A percentile compares a stretch with the other conserved stretches of the same genome.
These are phyloP conservation scores for Aaosphaeria pasadenensis DNA, from an alignment of 2,329 filamentous ascomycete genomes.

Conservation along the genomic window DNA sequence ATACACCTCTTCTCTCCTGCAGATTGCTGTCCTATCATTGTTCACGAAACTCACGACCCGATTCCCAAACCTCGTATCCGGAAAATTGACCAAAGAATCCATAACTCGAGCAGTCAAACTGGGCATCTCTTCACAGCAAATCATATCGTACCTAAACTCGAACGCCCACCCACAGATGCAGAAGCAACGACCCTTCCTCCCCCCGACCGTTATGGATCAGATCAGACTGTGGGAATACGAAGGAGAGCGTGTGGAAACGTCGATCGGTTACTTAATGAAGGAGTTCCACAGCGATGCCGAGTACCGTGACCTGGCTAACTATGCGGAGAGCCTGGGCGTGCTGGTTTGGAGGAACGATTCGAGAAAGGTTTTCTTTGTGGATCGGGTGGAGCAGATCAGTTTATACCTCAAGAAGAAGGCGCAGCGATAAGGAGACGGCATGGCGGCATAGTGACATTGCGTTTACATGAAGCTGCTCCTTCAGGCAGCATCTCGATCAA, in stretches of 20 bases:
- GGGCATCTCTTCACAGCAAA: slow-evolving; percentile 93
- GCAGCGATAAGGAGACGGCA: neutral
- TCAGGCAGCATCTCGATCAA: too few species aligned
- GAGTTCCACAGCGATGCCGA: slow-evolving; percentile 74
- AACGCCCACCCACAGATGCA: slow-evolving; percentile 96
- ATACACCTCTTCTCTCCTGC: slow-evolving; percentile 89
- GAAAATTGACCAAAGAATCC: slow-evolving; percentile 83
- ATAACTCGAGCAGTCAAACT: slow-evolving; percentile 82
- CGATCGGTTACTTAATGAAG: slow-evolving; percentile 80
- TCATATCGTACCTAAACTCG: slow-evolving; percentile 86
- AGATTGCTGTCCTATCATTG: slow-evolving; percentile 89
- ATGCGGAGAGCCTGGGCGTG: slow-evolving; percentile 89
- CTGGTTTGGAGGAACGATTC: slow-evolving; percentile 80
- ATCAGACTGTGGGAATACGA: slow-evolving; percentile 97
- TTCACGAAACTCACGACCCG: slow-evolving; percentile 86
- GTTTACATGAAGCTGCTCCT: too few species aligned
- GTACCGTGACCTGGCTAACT: slow-evolving; percentile 66
- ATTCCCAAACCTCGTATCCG: slow-evolving; percentile 91
- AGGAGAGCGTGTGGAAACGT: slow-evolving; percentile 87
- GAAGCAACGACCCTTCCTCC: slow-evolving; percentile 72
- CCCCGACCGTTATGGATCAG: slow-evolving; percentile 95
- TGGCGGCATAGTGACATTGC: too few species aligned
- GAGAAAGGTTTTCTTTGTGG: slow-evolving; percentile 86
- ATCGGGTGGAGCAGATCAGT: slow-evolving; percentile 81
- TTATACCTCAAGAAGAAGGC: slow-evolving; percentile 65